Conservation (phyloP, 2,329 filamentous ascomycete genomes). For the Didymella keratinophila region DNA sequence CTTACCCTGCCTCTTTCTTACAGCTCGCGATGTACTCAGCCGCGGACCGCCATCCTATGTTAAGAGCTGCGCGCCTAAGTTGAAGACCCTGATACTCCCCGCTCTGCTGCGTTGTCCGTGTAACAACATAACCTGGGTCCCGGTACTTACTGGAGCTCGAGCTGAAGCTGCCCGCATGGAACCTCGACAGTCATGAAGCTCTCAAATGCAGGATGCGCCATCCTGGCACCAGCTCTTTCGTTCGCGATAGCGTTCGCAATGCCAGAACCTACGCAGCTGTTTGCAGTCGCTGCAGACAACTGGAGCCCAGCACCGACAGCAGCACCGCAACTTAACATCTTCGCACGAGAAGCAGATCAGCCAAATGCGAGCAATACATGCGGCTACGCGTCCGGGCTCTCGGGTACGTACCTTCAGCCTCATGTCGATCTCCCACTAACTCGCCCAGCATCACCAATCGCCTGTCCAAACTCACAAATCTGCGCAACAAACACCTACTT, state of each 20-base stretch:
- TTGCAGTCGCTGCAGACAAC: slow-evolving; percentile 31
- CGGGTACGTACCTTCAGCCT: slow-evolving; percentile 29
- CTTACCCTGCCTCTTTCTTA: slow-evolving; percentile 27
- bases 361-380: slow-evolving; percentile 37
- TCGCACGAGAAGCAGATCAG: slow-evolving; percentile 30
- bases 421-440: not conserved
- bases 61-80: slow-evolving; percentile 20
- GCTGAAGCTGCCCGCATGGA: slow-evolving; percentile 27
- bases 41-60: slow-evolving; percentile 17
- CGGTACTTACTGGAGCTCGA: slow-evolving; percentile 16
- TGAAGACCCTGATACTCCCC: slow-evolving; percentile 9
- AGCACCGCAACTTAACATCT: slow-evolving; percentile 39
- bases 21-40: slow-evolving; percentile 28
- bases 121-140: slow-evolving; percentile 18
- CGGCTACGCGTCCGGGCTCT: slow-evolving; percentile 39
- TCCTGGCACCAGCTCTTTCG: slow-evolving; percentile 39
- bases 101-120: slow-evolving; percentile 16
- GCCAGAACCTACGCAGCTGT: slow-evolving; percentile 39
- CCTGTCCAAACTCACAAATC: slow-evolving; percentile 36
- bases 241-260: slow-evolving; percentile 39
- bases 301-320: slow-evolving; percentile 46
- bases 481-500: slow-evolving; percentile 47
- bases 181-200: slow-evolving; percentile 33
- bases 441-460: slow-evolving; percentile 37
- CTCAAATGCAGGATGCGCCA: slow-evolving; percentile 32